A percentile compares a stretch with the other conserved stretches of the same genome.
Conservation (phyloP, 2,329 filamentous ascomycete species). For the Stagonosporopsis cucurbitacearum region DNA sequence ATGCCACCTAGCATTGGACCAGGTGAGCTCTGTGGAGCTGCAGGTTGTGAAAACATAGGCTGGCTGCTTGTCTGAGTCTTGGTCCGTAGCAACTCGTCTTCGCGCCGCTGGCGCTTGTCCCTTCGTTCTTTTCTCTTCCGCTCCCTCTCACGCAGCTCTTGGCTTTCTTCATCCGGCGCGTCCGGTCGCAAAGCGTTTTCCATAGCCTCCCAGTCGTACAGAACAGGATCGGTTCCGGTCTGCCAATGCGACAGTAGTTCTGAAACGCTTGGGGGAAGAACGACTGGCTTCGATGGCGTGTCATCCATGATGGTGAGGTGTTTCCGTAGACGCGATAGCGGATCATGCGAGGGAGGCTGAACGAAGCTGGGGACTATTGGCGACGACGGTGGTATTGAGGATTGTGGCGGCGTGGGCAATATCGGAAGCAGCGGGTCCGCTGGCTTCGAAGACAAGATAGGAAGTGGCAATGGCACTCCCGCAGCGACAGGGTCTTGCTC, state of each 20-base stretch:
- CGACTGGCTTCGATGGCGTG: not conserved
- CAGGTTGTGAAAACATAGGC: slow-evolving; percentile 26
- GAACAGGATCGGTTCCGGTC: slow-evolving; percentile 44
- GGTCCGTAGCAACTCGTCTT: slow-evolving; percentile 39
- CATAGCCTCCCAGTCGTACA: slow-evolving; percentile 51
- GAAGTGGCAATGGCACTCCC: slow-evolving; percentile 24
- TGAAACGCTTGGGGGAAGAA: slow-evolving; percentile 42
- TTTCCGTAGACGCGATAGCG: slow-evolving; percentile 44
- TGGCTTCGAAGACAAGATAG: slow-evolving; percentile 29
- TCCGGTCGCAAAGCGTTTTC: slow-evolving; percentile 39
- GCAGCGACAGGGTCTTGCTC: slow-evolving; percentile 19
- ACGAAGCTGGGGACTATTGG: slow-evolving; percentile 4
- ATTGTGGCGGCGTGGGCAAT: slow-evolving; percentile 24
- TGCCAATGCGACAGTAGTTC: slow-evolving; percentile 53
- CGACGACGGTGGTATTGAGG: slow-evolving; percentile 27
- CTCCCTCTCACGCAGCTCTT: slow-evolving; percentile 46
- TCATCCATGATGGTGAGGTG: slow-evolving; percentile 46
- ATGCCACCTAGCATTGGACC: slow-evolving; percentile 30
- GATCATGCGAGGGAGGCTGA: slow-evolving; percentile 9
- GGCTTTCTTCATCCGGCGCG: slow-evolving; percentile 42
- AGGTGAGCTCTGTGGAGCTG: slow-evolving; percentile 36
- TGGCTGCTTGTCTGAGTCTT: slow-evolving; percentile 30
- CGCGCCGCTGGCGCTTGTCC: slow-evolving; percentile 50
- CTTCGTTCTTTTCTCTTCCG: slow-evolving; percentile 50
- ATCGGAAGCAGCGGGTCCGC: slow-evolving; percentile 14